A percentile compares a stretch with the other conserved stretches of the same genome.
These are phyloP conservation scores for baker's yeast (Saccharomyces cerevisiae) DNA, from an alignment of 805 yeast genomes.

Conservation along the genomic window DNA sequence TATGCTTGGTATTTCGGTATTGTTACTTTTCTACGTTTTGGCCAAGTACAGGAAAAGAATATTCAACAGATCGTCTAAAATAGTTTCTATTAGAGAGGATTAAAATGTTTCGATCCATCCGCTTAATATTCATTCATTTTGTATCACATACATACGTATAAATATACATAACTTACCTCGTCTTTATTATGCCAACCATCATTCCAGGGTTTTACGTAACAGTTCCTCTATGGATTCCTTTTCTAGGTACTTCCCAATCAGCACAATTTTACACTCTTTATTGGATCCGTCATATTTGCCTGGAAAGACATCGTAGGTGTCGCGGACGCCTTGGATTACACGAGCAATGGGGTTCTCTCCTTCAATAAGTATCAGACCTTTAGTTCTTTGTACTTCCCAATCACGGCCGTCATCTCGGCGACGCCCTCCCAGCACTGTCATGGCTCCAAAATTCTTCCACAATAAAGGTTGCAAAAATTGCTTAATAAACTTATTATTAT, in stretches of 20 bases:
- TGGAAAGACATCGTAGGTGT: conserved; percentile 74
- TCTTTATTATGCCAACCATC: background rate
- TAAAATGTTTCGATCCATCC: background rate
- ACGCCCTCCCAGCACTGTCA: conserved; percentile 27
- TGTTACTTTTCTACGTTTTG: conserved; percentile 10
- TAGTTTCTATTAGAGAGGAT: conserved; percentile 24
- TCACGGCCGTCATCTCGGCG: conserved; percentile 3
- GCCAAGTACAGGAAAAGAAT: conserved; percentile 10
- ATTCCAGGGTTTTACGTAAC: conserved; percentile 9
- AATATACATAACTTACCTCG: background rate
- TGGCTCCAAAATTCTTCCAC: conserved; percentile 55
- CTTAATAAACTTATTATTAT: conserved; percentile 42
- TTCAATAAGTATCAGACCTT: conserved; percentile 57
- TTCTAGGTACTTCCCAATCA: conserved; percentile 62
- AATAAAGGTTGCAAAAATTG: conserved; percentile 57
- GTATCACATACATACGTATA: background rate
- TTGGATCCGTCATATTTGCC: conserved; percentile 25
- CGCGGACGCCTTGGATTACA: conserved; percentile 87
- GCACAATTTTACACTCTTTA: conserved; percentile 49
- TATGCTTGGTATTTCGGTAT: conserved; percentile 8
- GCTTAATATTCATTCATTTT: background rate
- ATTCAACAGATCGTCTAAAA: conserved; percentile 10
- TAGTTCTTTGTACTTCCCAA: conserved; percentile 69
- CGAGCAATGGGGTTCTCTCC: conserved; percentile 34
- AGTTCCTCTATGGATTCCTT: conserved; percentile 28